These are phyloP conservation scores for Saturnispora galanensis DNA, from an alignment of 805 yeast species.

Conservation along the genomic window DNA sequence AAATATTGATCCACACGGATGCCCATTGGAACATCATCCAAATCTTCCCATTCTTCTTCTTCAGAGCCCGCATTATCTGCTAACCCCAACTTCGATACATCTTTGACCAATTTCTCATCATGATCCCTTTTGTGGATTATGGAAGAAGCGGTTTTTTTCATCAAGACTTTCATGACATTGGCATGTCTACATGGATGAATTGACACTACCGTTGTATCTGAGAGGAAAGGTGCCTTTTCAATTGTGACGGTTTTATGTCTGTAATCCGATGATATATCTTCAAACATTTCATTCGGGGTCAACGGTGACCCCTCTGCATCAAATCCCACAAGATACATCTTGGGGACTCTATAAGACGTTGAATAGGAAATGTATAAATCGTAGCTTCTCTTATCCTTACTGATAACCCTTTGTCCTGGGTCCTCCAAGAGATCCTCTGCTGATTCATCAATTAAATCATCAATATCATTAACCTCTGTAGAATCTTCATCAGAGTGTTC, in stretches of 20 bases:
- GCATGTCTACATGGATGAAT: conserved; percentile 97
- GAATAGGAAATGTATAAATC: conserved; percentile 89
- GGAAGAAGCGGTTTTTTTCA: conserved; percentile 55
- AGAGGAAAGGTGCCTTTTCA: conserved; percentile 80
- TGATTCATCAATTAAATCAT: conserved; percentile 27
- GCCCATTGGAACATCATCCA: conserved; percentile 23
- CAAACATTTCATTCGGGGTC: conserved; percentile 84
- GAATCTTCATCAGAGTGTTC: conserved; percentile 12
- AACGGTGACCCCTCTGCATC: conserved; percentile 77
- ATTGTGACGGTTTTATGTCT: conserved; percentile 94
- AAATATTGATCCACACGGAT: conserved; percentile 87
- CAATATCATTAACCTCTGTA: conserved; percentile 33
- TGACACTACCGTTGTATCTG: conserved; percentile 68
- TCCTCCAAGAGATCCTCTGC: conserved; percentile 24
- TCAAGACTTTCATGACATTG: conserved; percentile 80
- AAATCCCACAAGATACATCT: conserved; percentile 85
- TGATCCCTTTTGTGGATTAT: conserved; percentile 17
- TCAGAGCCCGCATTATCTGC: conserved; percentile 25
- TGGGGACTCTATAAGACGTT: conserved; percentile 92
- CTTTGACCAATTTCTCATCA: conserved; percentile 26
- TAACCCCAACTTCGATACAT: conserved; percentile 39
- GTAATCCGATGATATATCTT: conserved; percentile 86
- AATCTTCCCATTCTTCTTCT: conserved; percentile 19
- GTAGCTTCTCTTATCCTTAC: conserved; percentile 52
- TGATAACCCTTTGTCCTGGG: conserved; percentile 19